phyloP scores from a whole-genome alignment of 2,329 filamentous ascomycete genomes.

The Madurella mycetomatis region DNA sequence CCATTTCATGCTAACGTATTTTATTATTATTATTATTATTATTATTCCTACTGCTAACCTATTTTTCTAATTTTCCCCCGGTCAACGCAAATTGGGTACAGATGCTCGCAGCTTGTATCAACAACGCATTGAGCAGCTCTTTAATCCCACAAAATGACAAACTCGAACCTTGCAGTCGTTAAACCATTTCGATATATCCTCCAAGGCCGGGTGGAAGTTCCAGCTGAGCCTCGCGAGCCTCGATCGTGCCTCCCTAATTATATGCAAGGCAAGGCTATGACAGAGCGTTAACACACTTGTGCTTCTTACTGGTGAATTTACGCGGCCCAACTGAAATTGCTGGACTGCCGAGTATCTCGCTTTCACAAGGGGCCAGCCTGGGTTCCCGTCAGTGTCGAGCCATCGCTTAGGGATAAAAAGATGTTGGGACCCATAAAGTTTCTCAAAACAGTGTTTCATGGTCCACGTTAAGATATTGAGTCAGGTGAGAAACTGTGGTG shows the following conservation, averaged over 20 bases:
- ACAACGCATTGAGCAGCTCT: conserved; percentile 30
- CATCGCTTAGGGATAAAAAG: conserved; percentile 46
- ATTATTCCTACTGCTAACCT: too few relatives aligned
- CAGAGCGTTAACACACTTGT: conserved; percentile 3
- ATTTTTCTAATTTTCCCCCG: too few relatives aligned
- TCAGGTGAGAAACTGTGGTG: conserved; percentile 26
- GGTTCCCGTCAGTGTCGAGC: conserved; percentile 27
- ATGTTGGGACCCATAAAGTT: conserved; percentile 41
- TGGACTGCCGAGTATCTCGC: conserved; percentile 39
- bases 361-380: conserved; percentile 27
- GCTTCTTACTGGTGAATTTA: conserved; percentile 47
- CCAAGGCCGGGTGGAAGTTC: conserved; percentile 43
- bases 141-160: conserved; percentile 38
- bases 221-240: conserved; percentile 44
- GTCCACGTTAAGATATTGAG: conserved; percentile 41
- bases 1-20: too few relatives aligned
- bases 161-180: conserved; percentile 32
- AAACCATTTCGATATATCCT: conserved; percentile 32
- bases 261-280: conserved; percentile 43
- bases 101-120: conserved; percentile 26
- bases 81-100: not conserved
- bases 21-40: too few relatives aligned
- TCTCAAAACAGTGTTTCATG: conserved; percentile 35
- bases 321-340: conserved; percentile 44
- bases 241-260: conserved; percentile 40